Conservation (phyloP, 495 filamentous ascomycete genomes). For the Chaetomium tenue region DNA sequence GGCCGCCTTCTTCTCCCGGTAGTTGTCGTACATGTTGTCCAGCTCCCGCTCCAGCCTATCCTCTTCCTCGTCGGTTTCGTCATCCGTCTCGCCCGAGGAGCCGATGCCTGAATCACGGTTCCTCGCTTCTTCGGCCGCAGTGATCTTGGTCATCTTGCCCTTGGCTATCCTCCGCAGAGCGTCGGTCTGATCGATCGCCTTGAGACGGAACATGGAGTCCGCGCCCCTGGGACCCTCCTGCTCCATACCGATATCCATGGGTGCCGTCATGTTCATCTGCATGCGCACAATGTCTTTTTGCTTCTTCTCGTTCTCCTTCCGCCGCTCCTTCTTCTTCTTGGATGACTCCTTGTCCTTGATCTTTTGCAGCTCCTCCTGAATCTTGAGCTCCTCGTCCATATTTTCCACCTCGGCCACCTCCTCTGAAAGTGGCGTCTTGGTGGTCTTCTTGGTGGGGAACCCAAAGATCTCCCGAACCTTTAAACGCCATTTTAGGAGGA, state of each 20-base stretch:
- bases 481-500: constrained; percentile 87
- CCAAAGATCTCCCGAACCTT: constrained; percentile 91
- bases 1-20: constrained; percentile 74
- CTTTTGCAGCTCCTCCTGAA: constrained; percentile 80
- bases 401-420: constrained; percentile 77
- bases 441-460: constrained; percentile 70
- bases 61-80: constrained; percentile 71
- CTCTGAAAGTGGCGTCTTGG: constrained; percentile 50
- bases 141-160: constrained; percentile 68
- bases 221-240: constrained; percentile 74
- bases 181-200: constrained; percentile 69
- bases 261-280: constrained; percentile 95
- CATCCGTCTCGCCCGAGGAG: constrained; percentile 54
- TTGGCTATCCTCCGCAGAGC: constrained; percentile 68
- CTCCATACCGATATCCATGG: constrained; percentile 94
- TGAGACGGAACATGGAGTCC: constrained; percentile 80
- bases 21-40: constrained; percentile 80
- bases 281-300: constrained; percentile 85
- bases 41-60: constrained; percentile 80
- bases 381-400: constrained; percentile 91
- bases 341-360: constrained; percentile 72
- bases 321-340: constrained; percentile 73
- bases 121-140: constrained; percentile 52
- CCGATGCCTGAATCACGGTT: constrained; percentile 62
- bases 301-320: constrained; percentile 85